Evolutionary conservation across 2,329 filamentous ascomycete species (phyloP).

Genomic region (Aspergillus ochraceus): DNA sequence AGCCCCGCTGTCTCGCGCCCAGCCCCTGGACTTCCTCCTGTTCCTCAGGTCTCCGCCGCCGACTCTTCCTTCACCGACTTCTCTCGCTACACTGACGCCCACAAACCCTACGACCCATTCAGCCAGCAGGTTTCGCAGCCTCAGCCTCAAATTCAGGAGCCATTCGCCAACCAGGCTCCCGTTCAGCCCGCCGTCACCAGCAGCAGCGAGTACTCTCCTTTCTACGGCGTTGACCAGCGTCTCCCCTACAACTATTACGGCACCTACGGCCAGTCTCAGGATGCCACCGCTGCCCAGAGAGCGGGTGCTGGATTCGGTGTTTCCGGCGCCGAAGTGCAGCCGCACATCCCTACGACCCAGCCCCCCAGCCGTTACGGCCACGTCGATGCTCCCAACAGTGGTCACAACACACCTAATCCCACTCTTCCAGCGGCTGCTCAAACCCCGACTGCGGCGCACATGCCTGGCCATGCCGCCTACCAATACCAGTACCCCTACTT

Average conservation of each 20-base stretch:
- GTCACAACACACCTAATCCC: slow-evolving; percentile 87
- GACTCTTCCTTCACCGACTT: slow-evolving; percentile 51
- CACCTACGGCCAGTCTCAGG: slow-evolving; percentile 67
- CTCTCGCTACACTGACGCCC: slow-evolving; percentile 57
- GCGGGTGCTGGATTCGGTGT: slow-evolving; percentile 73
- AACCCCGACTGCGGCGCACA: slow-evolving; percentile 54
- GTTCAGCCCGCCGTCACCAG: slow-evolving; percentile 57
- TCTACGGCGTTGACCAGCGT: slow-evolving; percentile 78
- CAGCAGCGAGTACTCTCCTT: slow-evolving; percentile 76
- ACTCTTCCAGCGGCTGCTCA: slow-evolving; percentile 59
- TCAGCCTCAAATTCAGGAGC: slow-evolving; percentile 65
- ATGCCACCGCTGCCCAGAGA: slow-evolving; percentile 70
- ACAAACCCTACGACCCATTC: slow-evolving; percentile 88
- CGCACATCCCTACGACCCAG: slow-evolving; percentile 64
- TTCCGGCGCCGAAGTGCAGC: slow-evolving; percentile 60
- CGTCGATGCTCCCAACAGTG: slow-evolving; percentile 77
- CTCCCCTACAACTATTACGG: slow-evolving; percentile 75
- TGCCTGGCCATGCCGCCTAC: slow-evolving; percentile 51
- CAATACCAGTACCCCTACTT: slow-evolving; percentile 64
- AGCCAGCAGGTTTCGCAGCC: slow-evolving; percentile 66
- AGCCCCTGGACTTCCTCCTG: slow-evolving; percentile 63
- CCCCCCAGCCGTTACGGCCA: slow-evolving; percentile 71
- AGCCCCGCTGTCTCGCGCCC: slow-evolving; percentile 55
- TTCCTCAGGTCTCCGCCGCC: slow-evolving; percentile 54
- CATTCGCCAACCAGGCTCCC: slow-evolving; percentile 56